phyloP scores from a whole-genome alignment of 208 protist genomes.

The Trichomonas gallinae region DNA sequence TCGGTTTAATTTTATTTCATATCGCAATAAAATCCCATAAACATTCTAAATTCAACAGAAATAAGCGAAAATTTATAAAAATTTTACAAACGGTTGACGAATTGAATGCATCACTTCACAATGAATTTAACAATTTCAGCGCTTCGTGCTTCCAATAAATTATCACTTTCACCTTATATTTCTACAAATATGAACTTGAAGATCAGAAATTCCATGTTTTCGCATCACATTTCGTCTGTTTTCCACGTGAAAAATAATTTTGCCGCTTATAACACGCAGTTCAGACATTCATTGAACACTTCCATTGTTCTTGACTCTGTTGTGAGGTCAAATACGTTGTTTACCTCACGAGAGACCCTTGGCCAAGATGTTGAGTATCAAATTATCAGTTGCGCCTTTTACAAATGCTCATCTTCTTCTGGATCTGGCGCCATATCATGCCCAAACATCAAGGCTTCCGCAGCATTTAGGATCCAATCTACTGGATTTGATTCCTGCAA shows the following conservation, averaged over 20 bases:
- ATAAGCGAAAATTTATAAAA: neutral
- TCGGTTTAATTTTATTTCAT: no score
- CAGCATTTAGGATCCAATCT: neutral
- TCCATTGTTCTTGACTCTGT: neutral
- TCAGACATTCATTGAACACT: neutral
- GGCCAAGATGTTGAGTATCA: neutral
- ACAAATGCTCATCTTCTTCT: neutral
- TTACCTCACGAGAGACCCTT: neutral
- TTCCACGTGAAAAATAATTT: neutral
- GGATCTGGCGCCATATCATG: neutral
- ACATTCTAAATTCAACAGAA: no score
- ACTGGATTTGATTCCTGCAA: neutral
- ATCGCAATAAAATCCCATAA: no score
- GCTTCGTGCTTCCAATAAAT: neutral
- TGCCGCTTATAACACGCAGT: neutral
- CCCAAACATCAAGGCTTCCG: neutral
- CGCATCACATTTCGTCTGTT: neutral
- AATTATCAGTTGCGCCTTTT: neutral
- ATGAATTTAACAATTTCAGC: neutral
- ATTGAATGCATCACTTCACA: neutral
- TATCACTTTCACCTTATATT: neutral
- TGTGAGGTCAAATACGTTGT: neutral
- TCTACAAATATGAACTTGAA: neutral
- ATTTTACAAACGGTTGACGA: neutral
- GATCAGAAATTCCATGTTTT: neutral